Evolutionary conservation across 2,329 filamentous ascomycete species (phyloP).

Genomic region (Dactylellina drechsleri): DNA sequence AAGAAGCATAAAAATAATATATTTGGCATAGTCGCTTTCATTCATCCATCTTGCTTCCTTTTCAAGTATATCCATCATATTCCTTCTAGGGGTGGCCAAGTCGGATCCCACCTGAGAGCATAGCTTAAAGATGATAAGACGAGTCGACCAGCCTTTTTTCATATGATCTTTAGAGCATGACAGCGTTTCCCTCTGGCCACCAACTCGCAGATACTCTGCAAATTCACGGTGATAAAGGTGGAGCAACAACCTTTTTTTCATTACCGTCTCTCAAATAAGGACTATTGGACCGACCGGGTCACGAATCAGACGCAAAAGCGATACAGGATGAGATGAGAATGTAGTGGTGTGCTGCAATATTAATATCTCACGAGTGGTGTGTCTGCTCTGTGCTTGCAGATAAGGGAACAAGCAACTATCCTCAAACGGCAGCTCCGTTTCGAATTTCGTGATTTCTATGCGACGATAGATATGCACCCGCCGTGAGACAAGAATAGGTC

Average conservation of each 20-base stretch:
- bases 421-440: constrained; percentile 11
- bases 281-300: constrained; percentile 5
- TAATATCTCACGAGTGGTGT: not conserved
- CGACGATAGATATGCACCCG: constrained; percentile 5
- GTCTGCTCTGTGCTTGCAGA: constrained; percentile 19
- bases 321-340: constrained; percentile 39
- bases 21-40: too few relatives aligned
- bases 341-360: constrained; percentile 42
- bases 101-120: constrained; percentile 30
- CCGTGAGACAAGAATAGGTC: constrained; percentile 23
- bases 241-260: constrained; percentile 7
- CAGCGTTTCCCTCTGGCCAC: not conserved
- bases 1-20: not conserved
- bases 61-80: too few relatives aligned
- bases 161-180: too few relatives aligned
- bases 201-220: not conserved
- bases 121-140: constrained; percentile 16
- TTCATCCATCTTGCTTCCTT: too few relatives aligned
- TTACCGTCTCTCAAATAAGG: not conserved
- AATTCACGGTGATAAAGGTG: constrained; percentile 12
- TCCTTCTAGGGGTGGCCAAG: too few relatives aligned
- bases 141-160: too few relatives aligned
- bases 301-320: constrained; percentile 23
- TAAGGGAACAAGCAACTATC: constrained; percentile 19
- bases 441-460: not conserved